Evolutionary conservation across 371 early-diverging fungal species (phyloP).

Genomic region (Mucor racemosus): DNA sequence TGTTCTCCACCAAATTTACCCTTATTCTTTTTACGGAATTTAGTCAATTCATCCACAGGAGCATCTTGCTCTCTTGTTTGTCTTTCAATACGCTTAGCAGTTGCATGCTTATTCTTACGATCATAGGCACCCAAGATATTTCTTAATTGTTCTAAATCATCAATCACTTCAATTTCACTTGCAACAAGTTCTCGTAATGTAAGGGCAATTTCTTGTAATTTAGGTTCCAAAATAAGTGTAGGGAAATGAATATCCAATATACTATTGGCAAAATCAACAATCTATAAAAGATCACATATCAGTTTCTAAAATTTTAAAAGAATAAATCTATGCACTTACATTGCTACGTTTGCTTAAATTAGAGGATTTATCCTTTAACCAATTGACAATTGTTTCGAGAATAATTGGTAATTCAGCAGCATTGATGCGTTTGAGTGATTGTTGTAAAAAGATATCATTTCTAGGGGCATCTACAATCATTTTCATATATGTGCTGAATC

Average conservation of each 20-base stretch:
- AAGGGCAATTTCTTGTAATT: constrained; percentile 51
- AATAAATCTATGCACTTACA: constrained; percentile 11
- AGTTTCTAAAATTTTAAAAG: neutral
- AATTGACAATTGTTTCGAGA: constrained; percentile 45
- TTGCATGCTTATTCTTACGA: constrained; percentile 45
- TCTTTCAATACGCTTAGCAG: constrained; percentile 19
- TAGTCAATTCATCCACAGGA: constrained; percentile 38
- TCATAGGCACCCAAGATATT: constrained; percentile 59
- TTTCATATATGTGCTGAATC: constrained; percentile 43
- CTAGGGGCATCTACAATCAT: constrained; percentile 55
- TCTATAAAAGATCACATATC: constrained; percentile 25
- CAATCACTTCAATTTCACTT: constrained; percentile 43
- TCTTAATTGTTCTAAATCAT: constrained; percentile 53
- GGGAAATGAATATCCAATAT: constrained; percentile 66
- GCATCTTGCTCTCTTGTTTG: constrained; percentile 26
- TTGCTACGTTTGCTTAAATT: constrained; percentile 20
- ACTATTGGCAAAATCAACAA: constrained; percentile 57
- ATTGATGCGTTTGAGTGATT: constrained; percentile 53
- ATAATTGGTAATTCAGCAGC: constrained; percentile 53
- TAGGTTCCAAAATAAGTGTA: constrained; percentile 58
- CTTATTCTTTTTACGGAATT: constrained; percentile 50
- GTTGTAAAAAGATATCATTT: constrained; percentile 68
- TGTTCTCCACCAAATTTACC: constrained; percentile 59
- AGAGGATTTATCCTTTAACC: constrained; percentile 41
- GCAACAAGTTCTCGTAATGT: constrained; percentile 45